Percentiles rank a stretch among this genome's conserved stretches.
phyloP scores from a whole-genome alignment of 768 basidiomycete species.

The Phanerodontia chrysosporium region DNA sequence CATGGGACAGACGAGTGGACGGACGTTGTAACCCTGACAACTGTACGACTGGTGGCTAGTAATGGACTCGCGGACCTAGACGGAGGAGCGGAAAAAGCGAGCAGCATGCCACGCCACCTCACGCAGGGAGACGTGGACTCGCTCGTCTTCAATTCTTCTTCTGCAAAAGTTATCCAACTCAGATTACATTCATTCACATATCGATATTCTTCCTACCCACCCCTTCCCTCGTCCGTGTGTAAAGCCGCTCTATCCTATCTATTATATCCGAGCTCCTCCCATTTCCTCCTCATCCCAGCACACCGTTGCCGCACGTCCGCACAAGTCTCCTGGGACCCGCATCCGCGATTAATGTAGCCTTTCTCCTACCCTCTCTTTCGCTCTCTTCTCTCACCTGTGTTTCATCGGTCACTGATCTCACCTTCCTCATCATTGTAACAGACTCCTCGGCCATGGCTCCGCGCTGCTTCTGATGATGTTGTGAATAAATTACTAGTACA shows the following conservation, averaged over 20 bases:
- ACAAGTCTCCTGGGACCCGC: not conserved
- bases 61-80: slow-evolving; percentile 7
- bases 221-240: slow-evolving; percentile 3
- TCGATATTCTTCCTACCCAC: not conserved
- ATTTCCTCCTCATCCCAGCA: slow-evolving; percentile 1
- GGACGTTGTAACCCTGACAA: not conserved
- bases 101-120: not conserved
- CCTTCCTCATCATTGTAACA: slow-evolving; percentile 16
- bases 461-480: slow-evolving; percentile 18
- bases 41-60: not conserved
- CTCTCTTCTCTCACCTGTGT: not conserved
- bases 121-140: slow-evolving; percentile 6
- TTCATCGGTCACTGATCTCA: slow-evolving; percentile 9
- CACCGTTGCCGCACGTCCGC: not conserved
- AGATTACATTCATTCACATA: slow-evolving; percentile 4
- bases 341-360: slow-evolving; percentile 4
- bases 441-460: slow-evolving; percentile 15
- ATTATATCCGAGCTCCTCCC: slow-evolving; percentile 10
- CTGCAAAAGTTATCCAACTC: slow-evolving; percentile 10
- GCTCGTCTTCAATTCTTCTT: not conserved
- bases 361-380: not conserved
- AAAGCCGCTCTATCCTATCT: slow-evolving; percentile 10
- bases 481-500: slow-evolving; percentile 21
- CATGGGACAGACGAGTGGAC: not conserved
- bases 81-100: slow-evolving; percentile 10